phyloP scores from a whole-genome alignment of 352 stramenopile species.

The Phytophthora ohioensis region DNA sequence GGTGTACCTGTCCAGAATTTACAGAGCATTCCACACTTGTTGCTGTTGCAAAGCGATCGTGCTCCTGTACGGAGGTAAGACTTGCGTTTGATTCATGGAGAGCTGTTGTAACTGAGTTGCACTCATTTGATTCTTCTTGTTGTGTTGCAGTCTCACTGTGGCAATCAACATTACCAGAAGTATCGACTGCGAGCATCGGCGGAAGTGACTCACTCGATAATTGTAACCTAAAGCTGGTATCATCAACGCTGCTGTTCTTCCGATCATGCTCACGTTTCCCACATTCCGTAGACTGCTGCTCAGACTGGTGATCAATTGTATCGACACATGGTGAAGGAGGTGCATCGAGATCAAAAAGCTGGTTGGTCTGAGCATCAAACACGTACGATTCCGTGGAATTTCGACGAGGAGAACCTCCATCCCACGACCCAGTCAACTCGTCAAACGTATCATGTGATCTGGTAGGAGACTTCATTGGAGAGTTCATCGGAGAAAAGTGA shows the following conservation, averaged over 20 bases:
- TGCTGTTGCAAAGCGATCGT: neutral
- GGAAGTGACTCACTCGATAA: neutral
- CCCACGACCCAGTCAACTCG: constrained; percentile 46
- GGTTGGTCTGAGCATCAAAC: constrained; percentile 34
- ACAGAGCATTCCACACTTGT: neutral
- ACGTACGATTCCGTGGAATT: constrained; percentile 23
- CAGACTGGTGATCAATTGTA: neutral
- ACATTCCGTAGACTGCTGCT: neutral
- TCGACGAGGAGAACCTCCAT: constrained; percentile 20
- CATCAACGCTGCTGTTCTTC: neutral
- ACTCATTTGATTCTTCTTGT: neutral
- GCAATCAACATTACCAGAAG: neutral
- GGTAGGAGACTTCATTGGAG: constrained; percentile 15
- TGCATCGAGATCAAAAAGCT: constrained; percentile 21
- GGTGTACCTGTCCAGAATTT: neutral
- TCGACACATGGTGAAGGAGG: constrained; percentile 6
- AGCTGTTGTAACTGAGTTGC: neutral
- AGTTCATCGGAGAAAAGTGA: constrained; percentile 27
- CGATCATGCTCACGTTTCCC: neutral
- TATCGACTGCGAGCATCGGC: neutral
- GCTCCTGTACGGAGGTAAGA: neutral
- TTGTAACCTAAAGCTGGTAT: neutral
- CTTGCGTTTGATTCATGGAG: neutral
- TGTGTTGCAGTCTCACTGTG: neutral
- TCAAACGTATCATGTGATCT: constrained; percentile 40